Evolutionary conservation across 805 yeast genomes (phyloP).

Genomic region (Wickerhamomyces canadensis): DNA sequence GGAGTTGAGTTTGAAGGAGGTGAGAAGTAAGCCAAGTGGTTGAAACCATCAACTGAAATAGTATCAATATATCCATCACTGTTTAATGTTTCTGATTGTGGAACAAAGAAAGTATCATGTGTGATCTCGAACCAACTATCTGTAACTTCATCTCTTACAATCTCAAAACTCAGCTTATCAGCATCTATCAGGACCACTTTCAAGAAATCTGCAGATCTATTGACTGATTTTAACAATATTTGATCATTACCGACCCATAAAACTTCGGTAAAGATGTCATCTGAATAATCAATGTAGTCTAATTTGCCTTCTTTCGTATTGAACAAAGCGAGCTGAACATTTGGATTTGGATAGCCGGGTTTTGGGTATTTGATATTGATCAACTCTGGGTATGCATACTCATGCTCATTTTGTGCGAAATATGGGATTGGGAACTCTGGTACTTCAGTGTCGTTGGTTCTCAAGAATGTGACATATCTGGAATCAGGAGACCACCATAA

Average conservation of each 20-base stretch:
- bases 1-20: constrained; percentile 60
- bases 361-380: constrained; percentile 72
- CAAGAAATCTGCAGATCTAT: constrained; percentile 62
- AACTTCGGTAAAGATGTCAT: constrained; percentile 55
- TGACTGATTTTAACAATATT: constrained; percentile 51
- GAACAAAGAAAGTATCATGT: constrained; percentile 55
- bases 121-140: constrained; percentile 76
- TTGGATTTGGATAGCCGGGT: constrained; percentile 74
- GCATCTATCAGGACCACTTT: constrained; percentile 53
- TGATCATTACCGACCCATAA: constrained; percentile 58
- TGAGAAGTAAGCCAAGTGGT: constrained; percentile 79
- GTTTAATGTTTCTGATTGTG: constrained; percentile 39
- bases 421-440: constrained; percentile 71
- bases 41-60: constrained; percentile 52
- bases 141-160: constrained; percentile 43
- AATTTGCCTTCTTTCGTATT: constrained; percentile 26
- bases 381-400: constrained; percentile 54
- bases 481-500: constrained; percentile 88
- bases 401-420: constrained; percentile 50
- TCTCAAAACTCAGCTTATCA: constrained; percentile 25
- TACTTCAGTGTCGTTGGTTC: constrained; percentile 69
- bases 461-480: constrained; percentile 53
- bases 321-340: constrained; percentile 47
- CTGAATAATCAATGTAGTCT: constrained; percentile 37
- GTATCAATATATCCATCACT: constrained; percentile 80